Evolutionary conservation across 164 flowering plant genomes (phyloP).

Genomic region (Macadamia tetraphylla): DNA sequence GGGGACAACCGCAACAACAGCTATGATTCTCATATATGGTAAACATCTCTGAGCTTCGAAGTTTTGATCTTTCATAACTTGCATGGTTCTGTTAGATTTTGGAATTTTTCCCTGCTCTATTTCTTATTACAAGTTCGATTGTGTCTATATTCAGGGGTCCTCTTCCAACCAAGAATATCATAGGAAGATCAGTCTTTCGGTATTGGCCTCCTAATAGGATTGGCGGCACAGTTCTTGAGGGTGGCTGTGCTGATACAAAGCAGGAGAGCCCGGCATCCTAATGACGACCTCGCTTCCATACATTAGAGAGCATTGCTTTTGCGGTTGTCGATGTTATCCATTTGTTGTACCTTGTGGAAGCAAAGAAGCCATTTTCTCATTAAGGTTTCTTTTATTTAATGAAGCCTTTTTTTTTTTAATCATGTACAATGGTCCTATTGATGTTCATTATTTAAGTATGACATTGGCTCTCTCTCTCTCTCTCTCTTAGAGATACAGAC

Average conservation of each 20-base stretch:
- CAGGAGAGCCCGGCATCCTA: conserved; percentile 23
- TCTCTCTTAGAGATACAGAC: too few species aligned
- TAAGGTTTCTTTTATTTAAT: neutral
- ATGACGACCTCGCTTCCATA: neutral
- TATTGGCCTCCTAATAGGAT: conserved; percentile 93
- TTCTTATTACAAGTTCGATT: neutral
- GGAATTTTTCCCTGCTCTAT: neutral
- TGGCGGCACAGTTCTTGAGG: conserved; percentile 63
- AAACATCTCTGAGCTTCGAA: conserved; percentile 11
- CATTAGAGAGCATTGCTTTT: neutral
- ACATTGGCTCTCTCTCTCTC: too few species aligned
- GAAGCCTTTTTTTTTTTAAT: neutral
- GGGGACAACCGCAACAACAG: conserved; percentile 99
- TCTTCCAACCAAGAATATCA: conserved; percentile 80
- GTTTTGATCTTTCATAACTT: neutral
- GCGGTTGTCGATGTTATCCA: neutral
- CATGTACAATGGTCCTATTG: neutral
- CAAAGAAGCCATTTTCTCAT: too few species aligned
- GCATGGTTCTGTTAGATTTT: neutral
- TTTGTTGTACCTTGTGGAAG: neutral
- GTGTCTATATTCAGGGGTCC: conserved; percentile 61
- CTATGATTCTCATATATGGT: conserved; percentile 99
- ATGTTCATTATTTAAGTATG: neutral
- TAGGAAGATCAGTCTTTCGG: conserved; percentile 84
- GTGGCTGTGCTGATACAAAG: conserved; percentile 54